Base-by-base conservation (phyloP, 495 filamentous ascomycete genomes). In the Daldinia grandis region DNA sequence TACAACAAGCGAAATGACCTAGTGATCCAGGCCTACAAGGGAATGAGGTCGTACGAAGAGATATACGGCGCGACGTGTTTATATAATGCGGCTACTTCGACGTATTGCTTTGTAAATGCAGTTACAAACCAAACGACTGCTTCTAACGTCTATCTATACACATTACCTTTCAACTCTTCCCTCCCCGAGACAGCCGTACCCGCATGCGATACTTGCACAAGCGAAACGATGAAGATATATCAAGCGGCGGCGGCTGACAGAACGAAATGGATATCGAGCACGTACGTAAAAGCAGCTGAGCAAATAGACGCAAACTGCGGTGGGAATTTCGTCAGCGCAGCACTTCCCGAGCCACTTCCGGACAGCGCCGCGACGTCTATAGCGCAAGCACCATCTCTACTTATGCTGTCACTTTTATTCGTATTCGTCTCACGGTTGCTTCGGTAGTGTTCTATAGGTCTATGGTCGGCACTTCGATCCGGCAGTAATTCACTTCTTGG, bases 101-200 rank as follows among this genome's bases (percentile, higher is more conserved):
- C 77, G 31, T 92, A 91, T 74, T 93, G 90, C 80, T 98, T 93
- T 76, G 92, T 93, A 63, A 91, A 93, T 72, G 93, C 94, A 25
- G 87, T 93, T 64, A 93, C 90, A 9, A 97, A 97, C 76, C 72
- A 74, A 17, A 83, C 87, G 9, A 90, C 87, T 27, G 81, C 89
- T 0, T 85, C 86, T 27, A 89, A 92, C 76, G 84, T 88, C 37
- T 92, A 93, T 66, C 81, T 94, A 17, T 99, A 98, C 81, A 93
- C 89, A 71, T 81, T 98, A 1, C 91, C 95, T 5, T 83, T 97
- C 40, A 95, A 95, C 28, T 86, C 84, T n/a, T 65, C 79, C 4
- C 79, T 98, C 2, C 88, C 91, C 0, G 83, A 82, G 4, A 85
- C 84, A 4, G 84, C 87, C 19, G 79, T 83, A 17, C 92, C 93